These are phyloP conservation scores for Coniophora puteana DNA, from an alignment of 1,284 basidiomycete genomes.

Conservation along the genomic window DNA sequence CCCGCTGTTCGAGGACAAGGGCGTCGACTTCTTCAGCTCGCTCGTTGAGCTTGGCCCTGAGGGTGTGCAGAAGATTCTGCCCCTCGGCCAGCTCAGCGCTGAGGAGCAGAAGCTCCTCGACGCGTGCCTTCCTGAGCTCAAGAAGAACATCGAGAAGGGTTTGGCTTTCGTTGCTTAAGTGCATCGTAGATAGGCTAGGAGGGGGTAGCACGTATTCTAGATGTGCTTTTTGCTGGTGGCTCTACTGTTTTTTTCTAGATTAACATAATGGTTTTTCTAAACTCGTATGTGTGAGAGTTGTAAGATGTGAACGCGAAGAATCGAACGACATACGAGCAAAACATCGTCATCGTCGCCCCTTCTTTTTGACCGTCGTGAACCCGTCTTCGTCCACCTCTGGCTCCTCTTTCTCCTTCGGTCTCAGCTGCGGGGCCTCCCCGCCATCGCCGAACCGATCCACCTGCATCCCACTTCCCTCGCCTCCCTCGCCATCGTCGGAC, in stretches of 20 bases:
- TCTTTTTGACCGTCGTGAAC: slow-evolving; percentile 75
- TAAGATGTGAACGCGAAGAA: neutral
- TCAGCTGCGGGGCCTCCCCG: slow-evolving; percentile 13
- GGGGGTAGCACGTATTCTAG: neutral
- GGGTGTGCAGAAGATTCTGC: slow-evolving; percentile 89
- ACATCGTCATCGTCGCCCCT: slow-evolving; percentile 39
- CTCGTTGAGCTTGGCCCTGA: slow-evolving; percentile 87
- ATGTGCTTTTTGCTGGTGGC: neutral
- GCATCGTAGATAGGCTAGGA: slow-evolving; percentile 22
- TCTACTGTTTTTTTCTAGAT: neutral
- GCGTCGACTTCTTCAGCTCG: slow-evolving; percentile 88
- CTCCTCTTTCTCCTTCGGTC: slow-evolving; percentile 36
- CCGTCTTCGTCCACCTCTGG: slow-evolving; percentile 85
- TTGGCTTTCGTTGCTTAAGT: slow-evolving; percentile 72
- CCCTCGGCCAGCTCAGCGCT: slow-evolving; percentile 70
- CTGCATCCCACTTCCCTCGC: slow-evolving; percentile 38
- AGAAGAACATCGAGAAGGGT: slow-evolving; percentile 98
- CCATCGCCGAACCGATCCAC: neutral
- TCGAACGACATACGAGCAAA: neutral
- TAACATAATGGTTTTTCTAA: neutral
- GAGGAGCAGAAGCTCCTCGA: slow-evolving; percentile 86
- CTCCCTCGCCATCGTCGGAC: slow-evolving; percentile 37
- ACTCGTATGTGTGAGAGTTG: neutral
- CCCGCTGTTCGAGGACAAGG: slow-evolving; percentile 77
- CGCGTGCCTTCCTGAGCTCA: slow-evolving; percentile 87